Conservation (phyloP, 495 filamentous ascomycete genomes). For the Aspergillus indologenus region DNA sequence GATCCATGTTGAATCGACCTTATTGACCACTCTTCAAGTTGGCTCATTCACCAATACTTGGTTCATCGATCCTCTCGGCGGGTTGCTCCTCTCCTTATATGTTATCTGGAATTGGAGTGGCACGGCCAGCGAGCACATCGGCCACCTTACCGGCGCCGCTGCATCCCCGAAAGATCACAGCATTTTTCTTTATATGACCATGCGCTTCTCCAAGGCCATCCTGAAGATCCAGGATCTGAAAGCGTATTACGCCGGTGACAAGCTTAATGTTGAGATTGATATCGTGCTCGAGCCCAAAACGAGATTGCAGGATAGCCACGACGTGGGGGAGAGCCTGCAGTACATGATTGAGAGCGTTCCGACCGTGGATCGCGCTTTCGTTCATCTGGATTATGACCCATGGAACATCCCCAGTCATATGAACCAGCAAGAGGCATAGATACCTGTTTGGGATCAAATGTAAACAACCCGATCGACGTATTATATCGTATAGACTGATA, state of each 20-base stretch:
- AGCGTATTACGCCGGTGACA: slow-evolving; percentile 87
- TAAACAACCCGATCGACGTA: background rate
- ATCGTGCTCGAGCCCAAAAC: slow-evolving; percentile 79
- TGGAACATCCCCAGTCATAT: slow-evolving; percentile 86
- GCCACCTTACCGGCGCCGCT: slow-evolving; percentile 76
- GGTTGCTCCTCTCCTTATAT: slow-evolving; percentile 72
- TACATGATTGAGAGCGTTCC: slow-evolving; percentile 89
- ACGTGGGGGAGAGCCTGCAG: slow-evolving; percentile 83
- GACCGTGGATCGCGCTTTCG: slow-evolving; percentile 65
- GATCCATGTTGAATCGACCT: slow-evolving; percentile 8
- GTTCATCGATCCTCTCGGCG: slow-evolving; percentile 85
- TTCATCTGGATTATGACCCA: slow-evolving; percentile 78
- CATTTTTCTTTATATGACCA: slow-evolving; percentile 83
- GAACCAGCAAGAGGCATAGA: slow-evolving; percentile 51
- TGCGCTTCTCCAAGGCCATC: slow-evolving; percentile 90
- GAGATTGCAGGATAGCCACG: slow-evolving; percentile 79
- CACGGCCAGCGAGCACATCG: slow-evolving; percentile 75
- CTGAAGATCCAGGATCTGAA: slow-evolving; percentile 83
- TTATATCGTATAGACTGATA: background rate
- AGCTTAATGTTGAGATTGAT: slow-evolving; percentile 81
- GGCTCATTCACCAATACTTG: slow-evolving; percentile 74
- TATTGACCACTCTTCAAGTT: slow-evolving; percentile 38
- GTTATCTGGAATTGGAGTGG: slow-evolving; percentile 84
- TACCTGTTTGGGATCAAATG: background rate
- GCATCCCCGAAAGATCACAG: slow-evolving; percentile 79